Conservation (phyloP, 352 stramenopile genomes). For the Globisporangium paddicum region DNA sequence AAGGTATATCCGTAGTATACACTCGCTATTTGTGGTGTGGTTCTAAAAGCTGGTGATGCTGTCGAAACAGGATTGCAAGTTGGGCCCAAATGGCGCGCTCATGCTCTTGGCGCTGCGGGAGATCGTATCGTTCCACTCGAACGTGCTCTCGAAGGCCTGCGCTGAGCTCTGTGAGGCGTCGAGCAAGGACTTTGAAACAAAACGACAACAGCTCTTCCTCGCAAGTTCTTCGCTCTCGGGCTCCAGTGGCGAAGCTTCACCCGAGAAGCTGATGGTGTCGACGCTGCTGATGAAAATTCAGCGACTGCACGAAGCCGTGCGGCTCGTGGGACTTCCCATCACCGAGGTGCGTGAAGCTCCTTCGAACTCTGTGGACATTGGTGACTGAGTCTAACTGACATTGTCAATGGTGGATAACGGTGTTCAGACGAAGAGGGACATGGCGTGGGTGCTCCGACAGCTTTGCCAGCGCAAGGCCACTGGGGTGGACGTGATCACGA, state of each 20-base stretch:
- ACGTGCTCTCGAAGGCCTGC: conserved; percentile 28
- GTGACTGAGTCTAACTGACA: not conserved
- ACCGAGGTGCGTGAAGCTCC: conserved; percentile 17
- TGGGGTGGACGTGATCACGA: conserved; percentile 63
- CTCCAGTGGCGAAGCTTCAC: conserved; percentile 2
- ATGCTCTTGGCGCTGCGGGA: conserved; percentile 41
- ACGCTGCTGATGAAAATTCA: conserved; percentile 25
- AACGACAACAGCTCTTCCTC: conserved; percentile 42
- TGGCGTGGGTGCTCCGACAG: conserved; percentile 52
- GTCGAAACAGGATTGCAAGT: conserved; percentile 13
- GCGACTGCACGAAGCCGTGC: conserved; percentile 27
- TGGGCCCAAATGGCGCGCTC: conserved; percentile 41
- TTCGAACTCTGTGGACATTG: not conserved
- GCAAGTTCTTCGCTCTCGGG: conserved; percentile 2
- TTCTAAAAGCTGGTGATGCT: not conserved
- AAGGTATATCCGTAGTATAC: conserved; percentile 12
- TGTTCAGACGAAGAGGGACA: conserved; percentile 20
- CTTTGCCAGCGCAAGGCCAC: conserved; percentile 34
- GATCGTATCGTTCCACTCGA: conserved; percentile 28
- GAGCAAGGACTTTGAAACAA: conserved; percentile 47
- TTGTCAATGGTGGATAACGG: not conserved
- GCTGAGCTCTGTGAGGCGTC: conserved; percentile 35
- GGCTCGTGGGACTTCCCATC: conserved; percentile 32
- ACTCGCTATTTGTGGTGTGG: not conserved
- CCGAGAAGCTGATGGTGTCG: conserved; percentile 13